Evolutionary conservation across 176 grass and related monocot species (phyloP).

Genomic region (Tillandsia leiboldiana): DNA sequence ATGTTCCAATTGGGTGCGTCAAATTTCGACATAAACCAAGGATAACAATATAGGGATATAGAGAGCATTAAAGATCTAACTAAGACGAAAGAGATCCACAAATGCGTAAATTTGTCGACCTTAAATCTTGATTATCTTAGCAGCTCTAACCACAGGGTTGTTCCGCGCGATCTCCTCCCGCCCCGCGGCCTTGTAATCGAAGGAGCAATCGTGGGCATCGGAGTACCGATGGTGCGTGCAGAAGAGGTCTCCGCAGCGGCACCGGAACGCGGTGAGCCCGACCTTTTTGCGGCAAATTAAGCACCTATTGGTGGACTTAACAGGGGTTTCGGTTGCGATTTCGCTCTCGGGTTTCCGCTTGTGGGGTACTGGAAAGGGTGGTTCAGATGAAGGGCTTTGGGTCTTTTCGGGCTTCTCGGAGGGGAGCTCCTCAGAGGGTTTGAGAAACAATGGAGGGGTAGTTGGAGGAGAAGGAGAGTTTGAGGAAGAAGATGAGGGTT

Average conservation of each 20-base stretch:
- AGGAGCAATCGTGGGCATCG: slow-evolving; percentile 34
- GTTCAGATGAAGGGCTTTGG: neutral
- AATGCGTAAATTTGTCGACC: slow-evolving; percentile 18
- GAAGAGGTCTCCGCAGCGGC: slow-evolving; percentile 37
- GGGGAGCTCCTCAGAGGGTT: slow-evolving; percentile 18
- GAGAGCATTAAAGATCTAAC: neutral
- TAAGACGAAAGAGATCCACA: neutral
- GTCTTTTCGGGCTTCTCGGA: slow-evolving; percentile 19
- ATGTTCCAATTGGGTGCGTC: neutral
- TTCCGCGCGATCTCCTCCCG: slow-evolving; percentile 32
- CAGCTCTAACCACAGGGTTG: slow-evolving; percentile 34
- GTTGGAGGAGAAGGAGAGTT: slow-evolving; percentile 19
- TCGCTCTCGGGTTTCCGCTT: neutral
- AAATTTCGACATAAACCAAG: neutral
- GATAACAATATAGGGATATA: too few species aligned
- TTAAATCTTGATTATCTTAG: slow-evolving; percentile 48
- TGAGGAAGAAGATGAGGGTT: slow-evolving; percentile 30
- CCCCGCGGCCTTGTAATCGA: slow-evolving; percentile 33
- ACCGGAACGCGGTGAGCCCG: slow-evolving; percentile 30
- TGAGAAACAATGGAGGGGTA: slow-evolving; percentile 20
- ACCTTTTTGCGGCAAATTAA: slow-evolving; percentile 32
- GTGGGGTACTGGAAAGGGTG: neutral
- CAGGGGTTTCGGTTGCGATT: neutral
- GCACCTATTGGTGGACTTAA: slow-evolving; percentile 31
- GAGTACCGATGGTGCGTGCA: slow-evolving; percentile 34